phyloP scores from a whole-genome alignment of 2,329 filamentous ascomycete genomes.

The Fusarium subtropicale region DNA sequence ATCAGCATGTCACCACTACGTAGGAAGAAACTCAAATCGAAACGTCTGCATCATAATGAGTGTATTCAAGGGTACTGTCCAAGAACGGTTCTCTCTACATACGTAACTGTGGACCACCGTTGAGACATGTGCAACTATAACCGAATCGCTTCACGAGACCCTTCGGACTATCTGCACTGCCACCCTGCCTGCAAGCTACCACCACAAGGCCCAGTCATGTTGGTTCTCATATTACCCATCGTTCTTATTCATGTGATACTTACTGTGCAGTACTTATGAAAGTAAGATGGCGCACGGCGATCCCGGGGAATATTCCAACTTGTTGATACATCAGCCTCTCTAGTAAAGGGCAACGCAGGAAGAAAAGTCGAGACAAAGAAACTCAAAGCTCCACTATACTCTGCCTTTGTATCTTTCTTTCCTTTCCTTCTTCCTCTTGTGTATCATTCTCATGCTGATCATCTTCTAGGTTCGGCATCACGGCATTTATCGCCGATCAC shows the following conservation, averaged over 20 bases:
- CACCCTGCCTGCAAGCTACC: neutral
- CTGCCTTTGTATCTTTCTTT: neutral
- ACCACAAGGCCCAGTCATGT: too few relatives aligned
- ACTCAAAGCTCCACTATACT: constrained; percentile 1
- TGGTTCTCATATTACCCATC: neutral
- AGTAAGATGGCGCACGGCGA: neutral
- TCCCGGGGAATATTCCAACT: neutral
- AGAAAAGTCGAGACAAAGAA: neutral
- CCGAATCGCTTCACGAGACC: neutral
- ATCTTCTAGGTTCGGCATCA: constrained; percentile 29
- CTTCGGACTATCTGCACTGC: neutral
- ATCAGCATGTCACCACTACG: neutral
- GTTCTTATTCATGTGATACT: neutral
- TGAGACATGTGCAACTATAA: constrained; percentile 1
- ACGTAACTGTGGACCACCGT: neutral
- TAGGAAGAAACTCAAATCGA: neutral
- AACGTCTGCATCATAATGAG: neutral
- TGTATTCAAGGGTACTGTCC: neutral
- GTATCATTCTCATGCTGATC: constrained; percentile 11
- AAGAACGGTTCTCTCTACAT: neutral
- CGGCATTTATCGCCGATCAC: constrained; percentile 25
- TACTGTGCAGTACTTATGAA: neutral
- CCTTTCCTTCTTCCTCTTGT: neutral
- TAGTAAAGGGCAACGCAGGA: neutral
- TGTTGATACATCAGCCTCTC: neutral